These are phyloP conservation scores for Lolium perenne DNA, from an alignment of 176 grass and related monocot genomes.

Conservation along the genomic window DNA sequence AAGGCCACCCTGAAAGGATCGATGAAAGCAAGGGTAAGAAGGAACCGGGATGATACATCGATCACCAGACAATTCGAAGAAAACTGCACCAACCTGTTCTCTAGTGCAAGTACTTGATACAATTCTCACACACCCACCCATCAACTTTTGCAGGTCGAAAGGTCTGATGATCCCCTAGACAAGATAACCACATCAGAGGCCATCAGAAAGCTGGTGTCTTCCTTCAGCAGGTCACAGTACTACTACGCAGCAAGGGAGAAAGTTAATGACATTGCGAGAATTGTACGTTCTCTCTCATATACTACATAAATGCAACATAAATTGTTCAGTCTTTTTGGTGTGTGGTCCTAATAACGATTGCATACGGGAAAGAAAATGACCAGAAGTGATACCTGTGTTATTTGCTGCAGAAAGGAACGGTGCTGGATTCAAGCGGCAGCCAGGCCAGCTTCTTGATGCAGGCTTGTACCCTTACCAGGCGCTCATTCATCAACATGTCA, in stretches of 20 bases:
- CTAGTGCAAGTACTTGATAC: slow-evolving; percentile 1
- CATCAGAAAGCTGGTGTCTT: slow-evolving; percentile 68
- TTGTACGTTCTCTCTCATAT: slow-evolving; percentile 57
- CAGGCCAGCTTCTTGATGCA: slow-evolving; percentile 98
- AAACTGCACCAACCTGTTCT: slow-evolving; percentile 4
- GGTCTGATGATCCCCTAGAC: slow-evolving; percentile 83
- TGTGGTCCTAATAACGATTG: neutral
- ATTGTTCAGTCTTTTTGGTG: neutral
- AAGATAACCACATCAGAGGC: slow-evolving; percentile 88
- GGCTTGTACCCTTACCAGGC: slow-evolving; percentile 77
- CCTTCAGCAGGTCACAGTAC: slow-evolving; percentile 72
- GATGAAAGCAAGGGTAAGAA: slow-evolving; percentile 77
- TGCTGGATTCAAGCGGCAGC: slow-evolving; percentile 87
- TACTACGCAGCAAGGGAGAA: slow-evolving; percentile 73
- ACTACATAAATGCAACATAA: slow-evolving; percentile 3
- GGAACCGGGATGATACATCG: slow-evolving; percentile 26
- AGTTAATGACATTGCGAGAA: slow-evolving; percentile 86
- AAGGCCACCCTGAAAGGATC: slow-evolving; percentile 98
- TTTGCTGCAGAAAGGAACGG: slow-evolving; percentile 81
- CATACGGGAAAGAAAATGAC: slow-evolving; percentile 11
- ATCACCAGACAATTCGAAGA: slow-evolving; percentile 7
- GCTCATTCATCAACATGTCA: slow-evolving; percentile 98
- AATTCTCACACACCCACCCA: neutral
- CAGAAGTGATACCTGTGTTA: slow-evolving; percentile 1
- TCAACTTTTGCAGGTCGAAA: slow-evolving; percentile 59